phyloP scores from a whole-genome alignment of 2,329 filamentous ascomycete genomes.

The Clarireedia monteithiana region DNA sequence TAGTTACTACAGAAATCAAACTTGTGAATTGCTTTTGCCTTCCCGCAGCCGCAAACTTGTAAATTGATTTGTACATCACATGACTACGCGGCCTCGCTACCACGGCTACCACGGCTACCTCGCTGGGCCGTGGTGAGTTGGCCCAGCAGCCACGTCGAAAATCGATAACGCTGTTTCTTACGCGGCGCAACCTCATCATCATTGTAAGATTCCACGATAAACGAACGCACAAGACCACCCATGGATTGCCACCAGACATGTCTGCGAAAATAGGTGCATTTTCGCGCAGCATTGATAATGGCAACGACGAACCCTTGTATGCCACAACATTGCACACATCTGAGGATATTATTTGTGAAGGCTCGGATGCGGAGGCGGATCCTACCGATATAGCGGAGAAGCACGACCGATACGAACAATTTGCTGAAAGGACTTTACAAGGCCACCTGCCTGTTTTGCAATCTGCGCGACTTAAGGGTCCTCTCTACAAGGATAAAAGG shows the following conservation, averaged over 20 bases:
- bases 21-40: no score
- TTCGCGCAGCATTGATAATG: conserved; percentile 5
- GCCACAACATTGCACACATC: conserved; percentile 36
- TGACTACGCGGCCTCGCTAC: no score
- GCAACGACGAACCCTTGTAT: conserved; percentile 36
- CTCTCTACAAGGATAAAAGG: conserved; percentile 40
- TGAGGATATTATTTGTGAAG: conserved; percentile 44
- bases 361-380: conserved; percentile 52
- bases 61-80: no score
- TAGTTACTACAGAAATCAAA: no score
- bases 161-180: neutral
- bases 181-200: neutral
- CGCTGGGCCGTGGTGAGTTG: neutral
- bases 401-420: conserved; percentile 48
- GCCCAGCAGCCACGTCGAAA: conserved; percentile 7
- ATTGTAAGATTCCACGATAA: neutral
- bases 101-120: no score
- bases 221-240: neutral
- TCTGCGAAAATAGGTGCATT: neutral
- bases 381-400: conserved; percentile 40
- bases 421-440: conserved; percentile 49
- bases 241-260: conserved; percentile 10
- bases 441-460: conserved; percentile 49
- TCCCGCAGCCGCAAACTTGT: no score
- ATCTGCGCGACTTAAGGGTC: conserved; percentile 54